Evolutionary conservation across 1,139 yeast genomes (phyloP).

Genomic region (Hyphopichia wangnamkhiaoensis): DNA sequence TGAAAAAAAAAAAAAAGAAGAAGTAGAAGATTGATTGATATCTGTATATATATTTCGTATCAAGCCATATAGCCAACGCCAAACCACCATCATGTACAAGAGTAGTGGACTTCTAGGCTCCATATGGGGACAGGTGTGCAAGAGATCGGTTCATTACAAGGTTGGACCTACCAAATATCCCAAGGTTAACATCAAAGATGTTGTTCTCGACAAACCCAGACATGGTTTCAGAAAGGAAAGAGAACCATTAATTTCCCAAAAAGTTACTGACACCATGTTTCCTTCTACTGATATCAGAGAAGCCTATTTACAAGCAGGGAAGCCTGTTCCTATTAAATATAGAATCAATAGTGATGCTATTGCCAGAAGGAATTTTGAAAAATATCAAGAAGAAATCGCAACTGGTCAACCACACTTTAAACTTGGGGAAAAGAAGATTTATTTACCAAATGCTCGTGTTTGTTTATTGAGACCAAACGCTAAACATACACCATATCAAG

Average conservation of each 20-base stretch:
- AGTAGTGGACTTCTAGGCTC: conserved; percentile 10
- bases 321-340: conserved; percentile 46
- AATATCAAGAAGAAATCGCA: conserved; percentile 57
- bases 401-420: conserved; percentile 75
- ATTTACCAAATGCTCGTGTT: conserved; percentile 82
- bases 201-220: conserved; percentile 39
- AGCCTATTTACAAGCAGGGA: conserved; percentile 38
- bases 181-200: conserved; percentile 40
- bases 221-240: conserved; percentile 42
- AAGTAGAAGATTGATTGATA: background rate
- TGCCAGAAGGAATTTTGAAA: conserved; percentile 40
- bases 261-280: conserved; percentile 41
- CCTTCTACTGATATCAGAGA: conserved; percentile 41
- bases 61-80: background rate
- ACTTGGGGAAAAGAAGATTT: conserved; percentile 71
- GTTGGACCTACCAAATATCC: conserved; percentile 38
- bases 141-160: conserved; percentile 35
- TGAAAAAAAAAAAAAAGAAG: background rate
- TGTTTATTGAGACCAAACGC: conserved; percentile 85
- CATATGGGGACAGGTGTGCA: conserved; percentile 10
- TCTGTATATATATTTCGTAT: background rate
- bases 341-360: conserved; percentile 35
- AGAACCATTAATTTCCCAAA: conserved; percentile 42
- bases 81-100: background rate
- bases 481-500: conserved; percentile 93